Evolutionary conservation across 495 filamentous ascomycete species (phyloP), one percentile per base, ranked within the genome.

Genomic region (Trichoderma reesei): DNA sequence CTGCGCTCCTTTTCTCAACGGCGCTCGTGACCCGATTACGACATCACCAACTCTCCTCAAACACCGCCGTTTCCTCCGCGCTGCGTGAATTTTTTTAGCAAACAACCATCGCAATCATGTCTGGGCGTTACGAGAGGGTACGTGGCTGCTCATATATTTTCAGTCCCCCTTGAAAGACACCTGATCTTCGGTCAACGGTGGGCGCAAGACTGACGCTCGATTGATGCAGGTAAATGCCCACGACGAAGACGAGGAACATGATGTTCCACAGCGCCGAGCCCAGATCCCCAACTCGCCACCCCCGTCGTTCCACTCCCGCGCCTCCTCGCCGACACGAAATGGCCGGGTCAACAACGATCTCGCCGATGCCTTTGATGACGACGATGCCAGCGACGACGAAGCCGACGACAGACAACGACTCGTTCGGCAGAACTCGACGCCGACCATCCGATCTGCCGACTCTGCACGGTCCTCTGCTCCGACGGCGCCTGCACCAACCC

Each of bases 301-400:
- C 20, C 94, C 95, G 26, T 97, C 95, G 10, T 98, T 97, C 74
- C 90, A 83, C 69, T 97, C 92, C 46, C 85, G 89, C 63, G 85
- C 86, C 1, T 90, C 90, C 1, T 96, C 92, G 7, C 79, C 82
- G 46, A 80, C 81, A 69, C 79, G 83, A 62, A 65, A 71, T 42
- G 36, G 41, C 14, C 61, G 31, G 0, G 85, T 90, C 33, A 87
- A 95, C 66, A 79, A 87, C 66, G 88, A 88, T 4, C 81, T 97
- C 44, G 91, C 88, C 63, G 94, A 98, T 73, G 91, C 94, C 1
- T 98, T 98, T 72, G 93, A 88, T 69, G 86, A 87, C 68, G 88
- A 75, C 42, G 89, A 87, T 63, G 87, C 89, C 59, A 86, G 83
- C 65, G 86, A 89, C 66, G 85, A 86, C 33, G 89, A 91, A 61